These are phyloP conservation scores for Arthrinium puccinioides DNA, from an alignment of 2,329 filamentous ascomycete species.

Conservation along the genomic window DNA sequence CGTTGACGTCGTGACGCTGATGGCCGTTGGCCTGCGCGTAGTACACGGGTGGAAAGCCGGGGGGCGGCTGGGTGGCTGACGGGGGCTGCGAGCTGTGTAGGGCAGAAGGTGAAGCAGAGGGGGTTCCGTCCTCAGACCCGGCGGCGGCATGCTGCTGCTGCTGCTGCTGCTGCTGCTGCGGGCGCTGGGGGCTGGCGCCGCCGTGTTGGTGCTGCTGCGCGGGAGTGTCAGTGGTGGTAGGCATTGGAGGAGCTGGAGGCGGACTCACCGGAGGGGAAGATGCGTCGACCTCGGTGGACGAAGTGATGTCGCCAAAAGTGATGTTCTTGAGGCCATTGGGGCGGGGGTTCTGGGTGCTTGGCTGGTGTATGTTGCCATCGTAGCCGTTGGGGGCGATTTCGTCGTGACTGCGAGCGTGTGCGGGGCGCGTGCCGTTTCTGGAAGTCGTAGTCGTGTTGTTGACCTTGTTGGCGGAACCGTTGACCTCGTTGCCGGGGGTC, in stretches of 20 bases:
- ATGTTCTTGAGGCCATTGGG: conserved; percentile 3
- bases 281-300: background rate
- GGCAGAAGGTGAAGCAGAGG: background rate
- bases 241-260: too few relatives aligned
- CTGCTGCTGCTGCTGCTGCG: background rate
- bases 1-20: background rate
- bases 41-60: conserved; percentile 10
- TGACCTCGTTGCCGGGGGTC: conserved; percentile 12
- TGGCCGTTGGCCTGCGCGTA: conserved; percentile 13
- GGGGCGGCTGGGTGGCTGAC: conserved; percentile 13
- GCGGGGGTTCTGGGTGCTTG: background rate
- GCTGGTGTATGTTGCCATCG: conserved; percentile 1
- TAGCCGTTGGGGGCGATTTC: conserved; percentile 3
- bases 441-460: too few relatives aligned
- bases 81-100: conserved; percentile 12
- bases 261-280: too few relatives aligned
- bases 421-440: too few relatives aligned
- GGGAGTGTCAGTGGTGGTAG: too few relatives aligned
- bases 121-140: background rate
- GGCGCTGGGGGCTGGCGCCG: background rate
- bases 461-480: background rate
- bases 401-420: conserved; percentile 4
- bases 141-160: background rate
- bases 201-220: too few relatives aligned
- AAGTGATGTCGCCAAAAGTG: conserved; percentile 5